phyloP scores from a whole-genome alignment of 2,329 filamentous ascomycete species.

The Aulographum hederae region DNA sequence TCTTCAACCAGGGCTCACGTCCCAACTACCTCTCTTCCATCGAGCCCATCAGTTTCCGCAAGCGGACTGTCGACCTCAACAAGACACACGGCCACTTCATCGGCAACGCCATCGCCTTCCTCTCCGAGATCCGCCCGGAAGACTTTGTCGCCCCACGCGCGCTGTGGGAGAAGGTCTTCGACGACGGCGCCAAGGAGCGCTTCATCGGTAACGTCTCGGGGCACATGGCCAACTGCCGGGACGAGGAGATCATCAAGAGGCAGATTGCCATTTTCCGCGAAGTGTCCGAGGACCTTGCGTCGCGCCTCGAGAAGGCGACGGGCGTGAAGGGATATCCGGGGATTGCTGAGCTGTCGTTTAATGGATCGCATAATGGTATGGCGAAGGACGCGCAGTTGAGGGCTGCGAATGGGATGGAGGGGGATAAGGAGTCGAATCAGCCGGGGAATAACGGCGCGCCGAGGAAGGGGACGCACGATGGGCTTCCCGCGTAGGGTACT shows the following conservation, averaged over 20 bases:
- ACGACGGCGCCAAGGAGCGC: slow-evolving; percentile 36
- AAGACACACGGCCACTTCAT: slow-evolving; percentile 31
- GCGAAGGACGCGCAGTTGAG: slow-evolving; percentile 26
- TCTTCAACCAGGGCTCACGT: slow-evolving; percentile 43
- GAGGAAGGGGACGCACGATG: slow-evolving; percentile 11
- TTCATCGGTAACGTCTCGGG: slow-evolving; percentile 42
- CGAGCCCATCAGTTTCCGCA: slow-evolving; percentile 29
- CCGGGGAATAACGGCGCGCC: slow-evolving; percentile 31
- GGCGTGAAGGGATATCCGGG: slow-evolving; percentile 42
- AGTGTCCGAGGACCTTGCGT: slow-evolving; percentile 38
- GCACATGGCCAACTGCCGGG: slow-evolving; percentile 37
- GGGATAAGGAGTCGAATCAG: slow-evolving; percentile 10
- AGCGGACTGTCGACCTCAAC: slow-evolving; percentile 27
- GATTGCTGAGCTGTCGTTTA: slow-evolving; percentile 36
- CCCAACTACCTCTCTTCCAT: slow-evolving; percentile 38
- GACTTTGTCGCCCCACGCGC: slow-evolving; percentile 38
- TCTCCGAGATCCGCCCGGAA: slow-evolving; percentile 32
- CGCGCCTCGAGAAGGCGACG: slow-evolving; percentile 41
- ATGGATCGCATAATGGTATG: slow-evolving; percentile 44
- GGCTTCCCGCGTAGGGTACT: slow-evolving; percentile 4
- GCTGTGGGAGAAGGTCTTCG: slow-evolving; percentile 43
- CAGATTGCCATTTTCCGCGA: slow-evolving; percentile 49
- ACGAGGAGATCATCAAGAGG: slow-evolving; percentile 38
- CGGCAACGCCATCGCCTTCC: slow-evolving; percentile 29
- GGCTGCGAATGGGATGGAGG: slow-evolving; percentile 32